Evolutionary conservation across 495 filamentous ascomycete genomes (phyloP).

Genomic region (Penicilliopsis zonata): DNA sequence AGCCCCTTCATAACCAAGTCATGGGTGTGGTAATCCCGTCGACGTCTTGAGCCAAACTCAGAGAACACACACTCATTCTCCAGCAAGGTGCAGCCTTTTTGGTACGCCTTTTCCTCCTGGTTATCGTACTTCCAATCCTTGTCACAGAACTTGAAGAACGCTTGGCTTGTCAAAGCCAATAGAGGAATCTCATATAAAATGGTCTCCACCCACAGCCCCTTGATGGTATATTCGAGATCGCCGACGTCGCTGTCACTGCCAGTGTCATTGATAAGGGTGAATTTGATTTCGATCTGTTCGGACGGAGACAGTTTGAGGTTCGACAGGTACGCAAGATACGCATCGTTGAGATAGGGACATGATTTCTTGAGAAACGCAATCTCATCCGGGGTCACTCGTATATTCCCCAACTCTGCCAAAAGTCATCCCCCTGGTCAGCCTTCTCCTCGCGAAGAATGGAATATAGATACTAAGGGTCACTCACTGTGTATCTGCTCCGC

Average conservation of each 20-base stretch:
- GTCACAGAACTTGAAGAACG: constrained; percentile 93
- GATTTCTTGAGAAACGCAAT: constrained; percentile 61
- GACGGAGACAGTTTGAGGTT: constrained; percentile 68
- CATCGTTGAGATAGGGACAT: constrained; percentile 68
- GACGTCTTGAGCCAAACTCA: constrained; percentile 81
- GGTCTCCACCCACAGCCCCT: constrained; percentile 83
- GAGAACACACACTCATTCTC: constrained; percentile 79
- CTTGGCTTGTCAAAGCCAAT: constrained; percentile 81
- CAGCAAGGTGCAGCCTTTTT: constrained; percentile 66
- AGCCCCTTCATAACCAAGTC: constrained; percentile 82
- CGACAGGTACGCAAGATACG: constrained; percentile 69
- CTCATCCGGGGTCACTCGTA: constrained; percentile 67
- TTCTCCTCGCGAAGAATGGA: too few species aligned
- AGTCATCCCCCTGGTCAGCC: too few species aligned
- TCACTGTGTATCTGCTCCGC: constrained; percentile 65
- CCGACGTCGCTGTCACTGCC: constrained; percentile 60
- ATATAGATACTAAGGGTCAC: too few species aligned
- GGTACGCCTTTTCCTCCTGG: constrained; percentile 71
- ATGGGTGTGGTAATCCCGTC: constrained; percentile 90
- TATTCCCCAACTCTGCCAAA: constrained; percentile 59
- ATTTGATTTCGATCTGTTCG: constrained; percentile 64
- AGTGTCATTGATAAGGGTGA: constrained; percentile 51
- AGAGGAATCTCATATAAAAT: constrained; percentile 97
- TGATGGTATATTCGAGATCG: constrained; percentile 57
- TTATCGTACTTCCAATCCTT: constrained; percentile 74